Evolutionary conservation across 805 yeast species (phyloP).

Genomic region (Wickerhamiella sorbophila): DNA sequence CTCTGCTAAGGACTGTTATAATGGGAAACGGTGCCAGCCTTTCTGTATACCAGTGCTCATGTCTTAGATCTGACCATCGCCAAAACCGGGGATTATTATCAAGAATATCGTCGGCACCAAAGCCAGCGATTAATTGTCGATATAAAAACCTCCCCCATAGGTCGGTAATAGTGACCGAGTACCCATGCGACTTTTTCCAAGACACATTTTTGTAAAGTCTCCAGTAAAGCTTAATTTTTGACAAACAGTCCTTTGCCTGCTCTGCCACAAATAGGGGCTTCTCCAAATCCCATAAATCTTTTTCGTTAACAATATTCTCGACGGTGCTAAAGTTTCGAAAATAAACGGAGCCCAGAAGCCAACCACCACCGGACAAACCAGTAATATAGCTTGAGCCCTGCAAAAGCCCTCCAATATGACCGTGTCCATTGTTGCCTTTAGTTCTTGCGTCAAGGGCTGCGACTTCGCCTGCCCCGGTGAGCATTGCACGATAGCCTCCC

Average conservation of each 20-base stretch:
- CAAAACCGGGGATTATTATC: conserved; percentile 17
- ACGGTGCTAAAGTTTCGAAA: conserved; percentile 29
- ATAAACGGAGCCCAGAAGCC: conserved; percentile 43
- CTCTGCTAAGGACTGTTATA: conserved; percentile 31
- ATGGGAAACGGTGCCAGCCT: conserved; percentile 55
- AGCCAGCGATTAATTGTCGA: conserved; percentile 44
- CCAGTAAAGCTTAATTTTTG: conserved; percentile 9
- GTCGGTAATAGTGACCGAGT: conserved; percentile 48
- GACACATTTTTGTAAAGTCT: conserved; percentile 13
- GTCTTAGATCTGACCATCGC: conserved; percentile 37
- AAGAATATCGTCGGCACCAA: conserved; percentile 41
- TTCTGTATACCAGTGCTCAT: conserved; percentile 41
- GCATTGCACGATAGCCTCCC: conserved; percentile 69
- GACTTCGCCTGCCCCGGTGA: conserved; percentile 42
- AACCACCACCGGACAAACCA: conserved; percentile 61
- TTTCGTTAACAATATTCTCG: conserved; percentile 16
- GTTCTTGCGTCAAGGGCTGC: conserved; percentile 38
- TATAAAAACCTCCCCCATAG: conserved; percentile 63
- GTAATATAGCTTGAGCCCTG: conserved; percentile 43
- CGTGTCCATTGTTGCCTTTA: conserved; percentile 20
- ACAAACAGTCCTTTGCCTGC: conserved; percentile 8
- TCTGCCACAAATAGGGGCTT: conserved; percentile 18
- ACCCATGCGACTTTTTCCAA: conserved; percentile 45
- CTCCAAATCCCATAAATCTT: conserved; percentile 22
- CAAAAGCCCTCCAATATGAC: conserved; percentile 37